Conservation (phyloP, 176 grass and related monocot genomes). For the Zizania latifolia region DNA sequence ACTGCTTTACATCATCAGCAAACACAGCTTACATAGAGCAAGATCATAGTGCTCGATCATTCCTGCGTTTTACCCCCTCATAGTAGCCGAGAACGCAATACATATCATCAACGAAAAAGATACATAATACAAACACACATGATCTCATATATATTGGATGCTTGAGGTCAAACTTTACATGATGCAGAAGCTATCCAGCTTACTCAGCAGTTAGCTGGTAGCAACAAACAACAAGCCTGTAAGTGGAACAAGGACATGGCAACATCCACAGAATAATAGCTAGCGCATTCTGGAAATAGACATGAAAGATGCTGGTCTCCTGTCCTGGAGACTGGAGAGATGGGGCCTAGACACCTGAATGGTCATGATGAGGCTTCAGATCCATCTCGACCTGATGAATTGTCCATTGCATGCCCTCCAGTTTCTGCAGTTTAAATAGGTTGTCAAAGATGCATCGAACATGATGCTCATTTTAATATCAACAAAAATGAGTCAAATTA, state of each 20-base stretch:
- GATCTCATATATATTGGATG: not conserved
- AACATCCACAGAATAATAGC: not conserved
- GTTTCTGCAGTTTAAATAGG: conserved; percentile 48
- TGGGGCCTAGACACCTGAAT: not conserved
- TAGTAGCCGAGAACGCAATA: no score
- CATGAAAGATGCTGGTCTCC: not conserved
- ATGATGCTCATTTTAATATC: not conserved
- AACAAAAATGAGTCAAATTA: conserved; percentile 1
- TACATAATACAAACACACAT: not conserved
- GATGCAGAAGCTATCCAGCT: not conserved
- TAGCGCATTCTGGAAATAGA: not conserved
- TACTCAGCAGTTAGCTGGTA: not conserved
- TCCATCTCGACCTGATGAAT: conserved; percentile 99
- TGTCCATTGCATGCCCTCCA: conserved; percentile 97
- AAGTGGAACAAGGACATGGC: not conserved
- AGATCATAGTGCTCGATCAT: no score
- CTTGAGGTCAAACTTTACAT: conserved; percentile 8
- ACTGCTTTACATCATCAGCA: not conserved
- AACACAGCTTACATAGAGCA: not conserved
- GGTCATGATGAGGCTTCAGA: conserved; percentile 59
- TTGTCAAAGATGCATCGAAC: not conserved
- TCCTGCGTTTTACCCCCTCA: no score
- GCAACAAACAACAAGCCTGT: not conserved
- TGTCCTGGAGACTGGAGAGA: no score
- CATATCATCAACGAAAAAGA: not conserved